Conservation (phyloP, 805 yeast genomes). For the Hanseniaspora vineae region DNA sequence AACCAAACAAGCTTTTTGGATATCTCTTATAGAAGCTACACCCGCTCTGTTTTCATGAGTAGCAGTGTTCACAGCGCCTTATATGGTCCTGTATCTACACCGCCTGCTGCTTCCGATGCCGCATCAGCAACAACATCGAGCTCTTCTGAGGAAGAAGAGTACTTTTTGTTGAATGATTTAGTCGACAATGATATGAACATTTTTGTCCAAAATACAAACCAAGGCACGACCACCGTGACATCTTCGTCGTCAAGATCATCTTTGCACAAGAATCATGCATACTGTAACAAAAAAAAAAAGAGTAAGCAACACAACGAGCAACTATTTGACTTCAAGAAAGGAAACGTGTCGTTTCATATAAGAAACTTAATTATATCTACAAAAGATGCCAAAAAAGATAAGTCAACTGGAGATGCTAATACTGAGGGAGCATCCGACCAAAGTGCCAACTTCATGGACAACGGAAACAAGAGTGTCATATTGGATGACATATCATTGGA, state of each 20-base stretch:
- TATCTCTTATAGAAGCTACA: too few relatives aligned
- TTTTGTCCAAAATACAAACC: background rate
- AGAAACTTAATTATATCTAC: background rate
- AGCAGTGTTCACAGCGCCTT: too few relatives aligned
- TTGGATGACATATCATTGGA: conserved; percentile 44
- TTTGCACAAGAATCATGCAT: too few relatives aligned
- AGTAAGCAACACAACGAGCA: background rate
- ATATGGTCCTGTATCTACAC: too few relatives aligned
- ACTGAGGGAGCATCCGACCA: too few relatives aligned
- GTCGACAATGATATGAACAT: background rate
- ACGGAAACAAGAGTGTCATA: conserved; percentile 20
- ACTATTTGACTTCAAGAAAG: background rate
- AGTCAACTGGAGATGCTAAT: too few relatives aligned
- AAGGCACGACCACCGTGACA: background rate
- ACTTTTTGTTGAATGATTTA: background rate
- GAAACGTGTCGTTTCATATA: background rate
- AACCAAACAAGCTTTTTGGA: too few relatives aligned
- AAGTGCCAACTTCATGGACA: too few relatives aligned
- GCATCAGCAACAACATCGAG: background rate
- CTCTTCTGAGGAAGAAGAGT: background rate
- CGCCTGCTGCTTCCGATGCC: background rate
- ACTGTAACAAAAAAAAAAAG: background rate
- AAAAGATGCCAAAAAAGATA: background rate
- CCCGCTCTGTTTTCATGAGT: too few relatives aligned
- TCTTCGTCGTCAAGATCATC: background rate